Base-by-base conservation (phyloP, 139 green algal species). In the Desmodesmus armatus region DNA sequence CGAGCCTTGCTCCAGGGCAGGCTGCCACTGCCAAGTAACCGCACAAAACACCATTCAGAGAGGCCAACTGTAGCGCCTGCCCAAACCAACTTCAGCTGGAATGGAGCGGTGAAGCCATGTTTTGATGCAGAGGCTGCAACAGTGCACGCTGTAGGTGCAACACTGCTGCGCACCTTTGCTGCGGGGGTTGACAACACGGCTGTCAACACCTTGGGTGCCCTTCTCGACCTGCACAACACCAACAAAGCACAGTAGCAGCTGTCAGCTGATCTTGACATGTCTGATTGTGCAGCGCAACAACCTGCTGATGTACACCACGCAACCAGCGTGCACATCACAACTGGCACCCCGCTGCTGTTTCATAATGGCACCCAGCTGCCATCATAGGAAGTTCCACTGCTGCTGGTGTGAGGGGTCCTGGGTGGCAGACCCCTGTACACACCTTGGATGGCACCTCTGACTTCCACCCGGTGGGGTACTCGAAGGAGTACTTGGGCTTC, bases 151-250 rank as follows among this genome's bases (percentile, higher is more conserved):
- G 58, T 9, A 58, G 47, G 47, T 58, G 47, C 63, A 72, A 40
- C 4, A 9, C 27, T 40, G 21, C 66, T 40, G 66, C 84, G 21
- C 67, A 90, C 86, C 86, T 70, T 92, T 92, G 74, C 53, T 62
- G 75, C 79, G 53, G 40, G 87, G 85, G 69, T 93, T 93, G 27
- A 91, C 83, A 13, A 98, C 92, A 27, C 93, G 79, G n/a, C 92
- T 90, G 79, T 98, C 95, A 44, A 97, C 92, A 29, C 95, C 95
- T 83, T 96, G 91, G 27, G 94, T 98, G 80, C 95, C 95, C 90
- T 98, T 97, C 87, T 97, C 91, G 25, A 92, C 84, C 90, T 95
- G 81, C n/a, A 53, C 21, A 37, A 31, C 4, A 51, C 19, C 58
- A 67, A 21, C 23, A 69, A n/a, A n/a, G n/a, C n/a, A n/a, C n/a